A percentile compares a stretch with the other conserved stretches of the same genome.
Conservation (phyloP, 208 protist species). For the Trypanosoma cruzi region DNA sequence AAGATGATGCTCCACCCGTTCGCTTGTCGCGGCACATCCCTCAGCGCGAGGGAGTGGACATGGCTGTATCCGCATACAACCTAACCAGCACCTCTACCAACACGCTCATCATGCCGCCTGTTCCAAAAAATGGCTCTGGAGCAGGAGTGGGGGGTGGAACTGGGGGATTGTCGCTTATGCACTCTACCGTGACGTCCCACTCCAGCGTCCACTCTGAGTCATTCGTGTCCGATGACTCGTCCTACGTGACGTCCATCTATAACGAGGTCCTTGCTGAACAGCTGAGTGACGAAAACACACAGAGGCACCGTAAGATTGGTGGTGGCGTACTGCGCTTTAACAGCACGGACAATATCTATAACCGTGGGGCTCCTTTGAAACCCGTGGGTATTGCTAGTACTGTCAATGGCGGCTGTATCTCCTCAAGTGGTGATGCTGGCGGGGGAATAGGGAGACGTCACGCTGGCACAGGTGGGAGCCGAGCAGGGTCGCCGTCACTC, state of each 20-base stretch:
- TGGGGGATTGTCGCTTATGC: conserved; percentile 7
- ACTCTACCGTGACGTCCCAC: conserved; percentile 39
- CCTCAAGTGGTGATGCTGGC: conserved; percentile 9
- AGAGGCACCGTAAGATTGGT: conserved; percentile 32
- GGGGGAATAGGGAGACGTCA: background rate
- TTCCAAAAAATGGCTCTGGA: background rate
- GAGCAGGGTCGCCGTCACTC: background rate
- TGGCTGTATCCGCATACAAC: conserved; percentile 80
- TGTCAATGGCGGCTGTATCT: conserved; percentile 3
- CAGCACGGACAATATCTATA: conserved; percentile 3
- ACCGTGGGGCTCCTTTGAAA: background rate
- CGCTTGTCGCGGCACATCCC: conserved; percentile 88
- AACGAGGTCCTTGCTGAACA: conserved; percentile 84
- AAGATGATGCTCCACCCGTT: conserved; percentile 42
- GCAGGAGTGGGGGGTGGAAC: background rate
- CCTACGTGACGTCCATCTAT: conserved; percentile 82
- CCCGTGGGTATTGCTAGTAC: background rate
- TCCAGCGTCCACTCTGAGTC: conserved; percentile 68
- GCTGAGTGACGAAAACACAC: conserved; percentile 37
- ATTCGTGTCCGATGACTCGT: conserved; percentile 81
- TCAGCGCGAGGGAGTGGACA: conserved; percentile 79
- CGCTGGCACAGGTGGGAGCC: background rate
- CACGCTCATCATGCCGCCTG: background rate
- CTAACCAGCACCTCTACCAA: conserved; percentile 24
- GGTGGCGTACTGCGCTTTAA: conserved; percentile 33